Percentiles rank a stretch among this genome's conserved stretches.
phyloP scores from a whole-genome alignment of 768 basidiomycete species.

The Ramaria sp. region DNA sequence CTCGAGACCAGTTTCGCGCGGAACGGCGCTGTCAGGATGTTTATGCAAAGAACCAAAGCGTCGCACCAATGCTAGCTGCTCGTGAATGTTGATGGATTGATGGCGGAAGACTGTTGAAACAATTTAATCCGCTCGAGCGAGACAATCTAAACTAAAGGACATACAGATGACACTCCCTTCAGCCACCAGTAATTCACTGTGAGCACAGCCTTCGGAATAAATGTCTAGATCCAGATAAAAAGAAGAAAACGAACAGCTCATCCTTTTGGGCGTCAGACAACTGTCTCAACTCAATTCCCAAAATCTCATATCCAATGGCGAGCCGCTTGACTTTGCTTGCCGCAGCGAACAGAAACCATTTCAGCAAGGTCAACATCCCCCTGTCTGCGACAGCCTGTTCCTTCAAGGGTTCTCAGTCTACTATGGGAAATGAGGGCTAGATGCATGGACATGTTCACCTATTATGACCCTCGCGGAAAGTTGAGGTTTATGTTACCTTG shows the following conservation, averaged over 20 bases:
- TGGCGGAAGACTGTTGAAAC: conserved; percentile 59
- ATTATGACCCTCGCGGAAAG: background rate
- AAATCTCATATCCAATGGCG: conserved; percentile 66
- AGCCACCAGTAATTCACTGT: conserved; percentile 58
- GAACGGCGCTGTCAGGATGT: conserved; percentile 73
- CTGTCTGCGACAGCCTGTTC: conserved; percentile 54
- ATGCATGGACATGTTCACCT: background rate
- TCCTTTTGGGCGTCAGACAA: conserved; percentile 61
- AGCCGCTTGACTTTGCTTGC: conserved; percentile 58
- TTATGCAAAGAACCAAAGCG: conserved; percentile 71
- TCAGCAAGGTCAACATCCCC: conserved; percentile 60
- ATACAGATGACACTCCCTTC: conserved; percentile 70
- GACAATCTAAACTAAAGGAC: too few relatives aligned
- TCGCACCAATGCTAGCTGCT: conserved; percentile 61
- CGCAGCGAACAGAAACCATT: conserved; percentile 51
- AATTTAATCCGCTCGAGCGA: too few relatives aligned
- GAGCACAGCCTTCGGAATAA: background rate
- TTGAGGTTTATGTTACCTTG: conserved; percentile 34
- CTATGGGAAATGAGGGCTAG: conserved; percentile 55
- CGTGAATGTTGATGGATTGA: conserved; percentile 56
- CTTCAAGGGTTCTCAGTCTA: conserved; percentile 53
- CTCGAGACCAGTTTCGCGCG: conserved; percentile 56
- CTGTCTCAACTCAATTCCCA: conserved; percentile 62
- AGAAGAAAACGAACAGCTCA: conserved; percentile 44
- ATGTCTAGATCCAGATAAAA: background rate